Percentiles rank a stretch among this genome's conserved stretches.
These are phyloP conservation scores for Coemansia sp. DNA, from an alignment of 192 early-diverging fungal genomes.

Conservation along the genomic window DNA sequence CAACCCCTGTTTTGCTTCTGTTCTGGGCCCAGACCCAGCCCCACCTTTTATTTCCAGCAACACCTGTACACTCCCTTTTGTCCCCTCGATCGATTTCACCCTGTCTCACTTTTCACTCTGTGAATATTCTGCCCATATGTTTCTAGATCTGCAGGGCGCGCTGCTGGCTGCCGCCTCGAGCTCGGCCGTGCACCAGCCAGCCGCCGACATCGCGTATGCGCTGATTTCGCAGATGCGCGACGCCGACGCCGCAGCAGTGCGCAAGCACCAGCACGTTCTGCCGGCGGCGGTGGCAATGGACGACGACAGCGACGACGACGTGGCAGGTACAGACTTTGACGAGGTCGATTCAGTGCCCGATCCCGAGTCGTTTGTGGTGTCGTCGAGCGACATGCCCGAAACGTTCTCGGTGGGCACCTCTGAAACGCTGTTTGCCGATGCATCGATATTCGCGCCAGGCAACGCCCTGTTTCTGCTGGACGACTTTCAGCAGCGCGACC, in stretches of 20 bases:
- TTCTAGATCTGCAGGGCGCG: constrained; percentile 51
- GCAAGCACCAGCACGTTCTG: constrained; percentile 11
- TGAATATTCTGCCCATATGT: constrained; percentile 18
- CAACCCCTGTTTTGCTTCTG: constrained; percentile 1
- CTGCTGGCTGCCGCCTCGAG: constrained; percentile 36
- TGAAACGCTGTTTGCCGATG: constrained; percentile 46
- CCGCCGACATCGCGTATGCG: constrained; percentile 39
- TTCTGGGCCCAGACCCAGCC: not conserved
- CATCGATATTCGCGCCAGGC: constrained; percentile 44
- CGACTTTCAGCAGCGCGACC: constrained; percentile 18
- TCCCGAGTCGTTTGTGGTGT: constrained; percentile 53
- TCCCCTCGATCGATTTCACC: not conserved
- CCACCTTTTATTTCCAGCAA: not conserved
- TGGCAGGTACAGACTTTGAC: constrained; percentile 28
- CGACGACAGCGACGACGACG: constrained; percentile 19
- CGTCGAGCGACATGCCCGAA: constrained; percentile 42
- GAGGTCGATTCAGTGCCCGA: constrained; percentile 50
- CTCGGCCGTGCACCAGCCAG: constrained; percentile 32
- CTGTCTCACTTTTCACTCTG: not conserved
- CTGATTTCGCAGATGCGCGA: constrained; percentile 41
- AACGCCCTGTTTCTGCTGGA: constrained; percentile 45
- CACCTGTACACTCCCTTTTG: not conserved
- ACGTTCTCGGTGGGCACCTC: constrained; percentile 41
- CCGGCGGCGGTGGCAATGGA: constrained; percentile 17
- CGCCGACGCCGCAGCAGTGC: constrained; percentile 6